Evolutionary conservation across 768 basidiomycete genomes (phyloP).

Genomic region (Melanogaster broomeanus): DNA sequence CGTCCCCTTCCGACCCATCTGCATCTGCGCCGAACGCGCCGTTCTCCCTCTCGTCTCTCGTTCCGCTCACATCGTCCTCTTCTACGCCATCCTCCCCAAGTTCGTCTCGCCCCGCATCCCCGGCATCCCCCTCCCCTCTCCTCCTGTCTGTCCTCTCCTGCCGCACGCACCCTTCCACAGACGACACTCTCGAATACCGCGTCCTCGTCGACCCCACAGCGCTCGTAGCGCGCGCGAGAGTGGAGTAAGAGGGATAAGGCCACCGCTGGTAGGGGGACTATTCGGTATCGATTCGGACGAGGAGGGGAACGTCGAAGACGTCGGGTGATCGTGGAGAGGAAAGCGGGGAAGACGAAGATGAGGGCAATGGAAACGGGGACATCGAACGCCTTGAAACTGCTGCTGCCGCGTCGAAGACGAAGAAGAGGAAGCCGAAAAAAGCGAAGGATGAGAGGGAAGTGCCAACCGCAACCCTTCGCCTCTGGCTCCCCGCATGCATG

Average conservation of each 20-base stretch:
- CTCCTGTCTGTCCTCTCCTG: constrained; percentile 67
- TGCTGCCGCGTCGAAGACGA: constrained; percentile 17
- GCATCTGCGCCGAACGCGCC: constrained; percentile 9
- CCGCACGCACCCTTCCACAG: constrained; percentile 70
- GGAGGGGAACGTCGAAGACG: constrained; percentile 48
- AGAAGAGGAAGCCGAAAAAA: constrained; percentile 20
- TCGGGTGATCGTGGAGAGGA: too few species aligned
- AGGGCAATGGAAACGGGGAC: constrained; percentile 19
- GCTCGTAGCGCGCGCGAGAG: constrained; percentile 66
- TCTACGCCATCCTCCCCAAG: constrained; percentile 2
- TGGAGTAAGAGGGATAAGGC: constrained; percentile 65
- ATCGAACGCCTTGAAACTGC: constrained; percentile 28
- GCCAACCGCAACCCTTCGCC: constrained; percentile 55
- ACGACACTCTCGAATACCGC: constrained; percentile 74
- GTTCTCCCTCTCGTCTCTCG: constrained; percentile 10
- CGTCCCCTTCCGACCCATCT: constrained; percentile 2
- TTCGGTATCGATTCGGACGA: constrained; percentile 46
- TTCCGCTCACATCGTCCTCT: not conserved
- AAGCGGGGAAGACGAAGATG: constrained; percentile 48
- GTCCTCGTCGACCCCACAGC: constrained; percentile 70
- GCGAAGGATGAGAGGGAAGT: constrained; percentile 27
- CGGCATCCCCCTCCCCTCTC: constrained; percentile 36
- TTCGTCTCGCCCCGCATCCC: not conserved
- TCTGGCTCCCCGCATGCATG: constrained; percentile 88
- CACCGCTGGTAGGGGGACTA: constrained; percentile 38